These are phyloP conservation scores for Aspergillus saccharolyticus DNA, from an alignment of 495 filamentous ascomycete genomes.

Conservation along the genomic window DNA sequence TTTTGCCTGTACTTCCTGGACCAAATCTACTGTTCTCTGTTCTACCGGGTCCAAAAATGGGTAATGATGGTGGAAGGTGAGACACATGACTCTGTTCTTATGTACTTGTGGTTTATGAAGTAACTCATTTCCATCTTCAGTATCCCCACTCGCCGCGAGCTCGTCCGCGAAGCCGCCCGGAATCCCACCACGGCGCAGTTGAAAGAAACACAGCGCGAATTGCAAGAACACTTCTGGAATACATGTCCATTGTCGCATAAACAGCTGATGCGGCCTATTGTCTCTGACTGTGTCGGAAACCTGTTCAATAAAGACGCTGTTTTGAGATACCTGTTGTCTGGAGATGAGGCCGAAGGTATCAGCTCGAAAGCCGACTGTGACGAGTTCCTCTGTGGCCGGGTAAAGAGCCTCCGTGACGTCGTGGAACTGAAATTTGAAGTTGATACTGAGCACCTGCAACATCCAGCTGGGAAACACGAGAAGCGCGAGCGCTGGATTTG, in stretches of 20 bases:
- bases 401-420: conserved; percentile 81
- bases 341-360: conserved; percentile 49
- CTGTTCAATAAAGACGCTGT: conserved; percentile 96
- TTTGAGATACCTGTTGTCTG: conserved; percentile 70
- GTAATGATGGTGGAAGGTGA: conserved; percentile 85
- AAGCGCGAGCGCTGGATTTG: conserved; percentile 67
- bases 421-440: conserved; percentile 81
- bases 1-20: neutral
- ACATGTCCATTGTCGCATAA: conserved; percentile 80
- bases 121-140: conserved; percentile 27
- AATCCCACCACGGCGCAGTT: conserved; percentile 79
- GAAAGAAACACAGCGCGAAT: conserved; percentile 80
- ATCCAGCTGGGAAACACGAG: conserved; percentile 32
- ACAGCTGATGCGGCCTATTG: conserved; percentile 64
- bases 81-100: conserved; percentile 14
- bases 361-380: conserved; percentile 56
- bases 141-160: conserved; percentile 91
- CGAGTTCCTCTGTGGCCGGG: conserved; percentile 60
- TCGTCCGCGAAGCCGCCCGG: conserved; percentile 83
- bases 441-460: conserved; percentile 35
- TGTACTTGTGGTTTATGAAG: neutral
- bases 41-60: conserved; percentile 53
- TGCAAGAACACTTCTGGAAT: conserved; percentile 77
- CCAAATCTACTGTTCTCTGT: neutral
- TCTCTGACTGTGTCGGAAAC: conserved; percentile 78